phyloP scores from a whole-genome alignment of 2,329 filamentous ascomycete genomes.

The Phoma sp. region DNA sequence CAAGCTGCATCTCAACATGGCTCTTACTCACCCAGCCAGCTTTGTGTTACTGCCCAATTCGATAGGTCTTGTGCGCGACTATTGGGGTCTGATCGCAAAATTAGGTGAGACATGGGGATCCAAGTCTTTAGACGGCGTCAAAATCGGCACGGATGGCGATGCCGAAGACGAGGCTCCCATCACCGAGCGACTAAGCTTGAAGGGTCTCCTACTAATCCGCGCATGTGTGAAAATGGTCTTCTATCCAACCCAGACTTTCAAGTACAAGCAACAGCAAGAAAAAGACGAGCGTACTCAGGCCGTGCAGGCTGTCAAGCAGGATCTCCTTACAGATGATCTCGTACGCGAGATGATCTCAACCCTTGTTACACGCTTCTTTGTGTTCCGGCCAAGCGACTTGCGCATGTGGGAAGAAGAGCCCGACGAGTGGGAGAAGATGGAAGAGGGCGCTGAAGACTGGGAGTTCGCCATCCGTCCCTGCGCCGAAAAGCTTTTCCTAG shows the following conservation, averaged over 20 bases:
- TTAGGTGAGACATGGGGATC: constrained; percentile 77
- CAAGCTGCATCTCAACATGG: constrained; percentile 90
- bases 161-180: constrained; percentile 61
- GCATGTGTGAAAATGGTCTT: constrained; percentile 87
- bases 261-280: constrained; percentile 74
- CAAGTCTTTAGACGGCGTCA: constrained; percentile 48
- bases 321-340: constrained; percentile 77
- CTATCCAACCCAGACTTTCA: constrained; percentile 80
- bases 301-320: constrained; percentile 69
- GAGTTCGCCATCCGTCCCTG: constrained; percentile 93
- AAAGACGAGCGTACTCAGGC: constrained; percentile 78
- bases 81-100: constrained; percentile 81
- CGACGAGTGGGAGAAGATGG: constrained; percentile 91
- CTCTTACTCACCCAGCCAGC: constrained; percentile 76
- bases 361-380: constrained; percentile 85
- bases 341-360: constrained; percentile 82
- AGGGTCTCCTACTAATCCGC: constrained; percentile 80
- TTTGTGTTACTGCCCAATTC: constrained; percentile 84
- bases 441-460: constrained; percentile 81
- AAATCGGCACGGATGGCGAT: constrained; percentile 54
- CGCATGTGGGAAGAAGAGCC: constrained; percentile 93
- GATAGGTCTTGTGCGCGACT: constrained; percentile 75
- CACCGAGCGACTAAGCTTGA: constrained; percentile 79
- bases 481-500: constrained; percentile 90
- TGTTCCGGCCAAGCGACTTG: constrained; percentile 83